These are phyloP conservation scores for Chalciporus chontae DNA, from an alignment of 768 basidiomycete species.

Conservation along the genomic window DNA sequence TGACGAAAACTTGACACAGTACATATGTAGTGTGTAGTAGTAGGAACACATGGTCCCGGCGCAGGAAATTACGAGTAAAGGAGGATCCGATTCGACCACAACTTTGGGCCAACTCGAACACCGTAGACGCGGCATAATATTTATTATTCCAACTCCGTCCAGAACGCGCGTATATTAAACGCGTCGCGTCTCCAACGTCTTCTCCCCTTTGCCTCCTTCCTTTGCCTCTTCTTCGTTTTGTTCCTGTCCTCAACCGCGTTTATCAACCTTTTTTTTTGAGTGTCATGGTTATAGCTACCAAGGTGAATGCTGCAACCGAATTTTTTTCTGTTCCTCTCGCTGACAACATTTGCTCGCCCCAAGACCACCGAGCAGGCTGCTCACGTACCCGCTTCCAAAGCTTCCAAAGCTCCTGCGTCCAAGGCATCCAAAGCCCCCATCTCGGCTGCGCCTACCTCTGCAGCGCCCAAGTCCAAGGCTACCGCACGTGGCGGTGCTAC, in stretches of 20 bases:
- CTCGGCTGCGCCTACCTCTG: slow-evolving; percentile 31
- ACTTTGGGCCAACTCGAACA: background rate
- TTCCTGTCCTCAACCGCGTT: background rate
- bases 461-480: slow-evolving; percentile 19
- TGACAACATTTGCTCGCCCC: background rate
- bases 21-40: too few species aligned
- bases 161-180: background rate
- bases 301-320: background rate
- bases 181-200: background rate
- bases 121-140: too few species aligned
- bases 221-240: too few species aligned
- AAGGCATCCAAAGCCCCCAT: slow-evolving; percentile 53
- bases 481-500: slow-evolving; percentile 30
- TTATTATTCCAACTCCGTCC: background rate
- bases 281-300: background rate
- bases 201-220: too few species aligned
- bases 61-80: too few species aligned
- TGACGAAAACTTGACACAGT: too few species aligned
- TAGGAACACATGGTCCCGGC: too few species aligned
- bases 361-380: background rate
- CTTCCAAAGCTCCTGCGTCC: slow-evolving; percentile 34
- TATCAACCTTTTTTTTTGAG: too few species aligned
- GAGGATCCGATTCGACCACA: too few species aligned
- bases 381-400: slow-evolving; percentile 30
- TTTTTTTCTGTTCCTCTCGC: too few species aligned